Conservation (phyloP, 2,329 filamentous ascomycete genomes). For the Penicillium digitatum region DNA sequence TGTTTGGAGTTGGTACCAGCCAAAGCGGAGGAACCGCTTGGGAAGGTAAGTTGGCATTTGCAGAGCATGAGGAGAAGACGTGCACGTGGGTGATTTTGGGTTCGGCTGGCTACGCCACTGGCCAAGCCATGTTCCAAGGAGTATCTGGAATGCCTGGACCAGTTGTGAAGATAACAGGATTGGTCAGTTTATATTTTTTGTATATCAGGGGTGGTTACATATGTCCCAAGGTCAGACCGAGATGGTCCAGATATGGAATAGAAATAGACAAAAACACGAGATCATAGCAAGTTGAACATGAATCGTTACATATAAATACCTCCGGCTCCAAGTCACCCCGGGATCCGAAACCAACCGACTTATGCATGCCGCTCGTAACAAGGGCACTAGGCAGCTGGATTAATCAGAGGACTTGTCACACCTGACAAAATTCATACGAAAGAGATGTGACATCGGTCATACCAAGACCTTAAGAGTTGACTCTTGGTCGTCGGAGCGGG, state of each 20-base stretch:
- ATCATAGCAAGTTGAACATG: background rate
- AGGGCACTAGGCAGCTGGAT: slow-evolving; percentile 9
- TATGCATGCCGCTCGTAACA: slow-evolving; percentile 2
- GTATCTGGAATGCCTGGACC: slow-evolving; percentile 7
- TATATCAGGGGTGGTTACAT: background rate
- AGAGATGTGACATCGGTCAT: slow-evolving; percentile 5
- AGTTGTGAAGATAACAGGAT: background rate
- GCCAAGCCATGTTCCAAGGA: slow-evolving; percentile 1
- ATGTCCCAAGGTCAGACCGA: background rate
- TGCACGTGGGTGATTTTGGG: background rate
- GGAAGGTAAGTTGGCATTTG: background rate
- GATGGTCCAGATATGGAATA: background rate
- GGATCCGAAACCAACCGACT: slow-evolving; percentile 1
- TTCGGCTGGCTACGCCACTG: slow-evolving; percentile 1
- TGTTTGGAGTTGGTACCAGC: slow-evolving; percentile 62
- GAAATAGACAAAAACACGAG: background rate
- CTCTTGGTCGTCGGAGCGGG: slow-evolving; percentile 23
- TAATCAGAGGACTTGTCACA: background rate
- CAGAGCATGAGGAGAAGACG: background rate
- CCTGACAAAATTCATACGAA: background rate
- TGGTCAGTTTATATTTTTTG: background rate
- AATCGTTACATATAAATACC: background rate
- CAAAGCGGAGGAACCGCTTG: slow-evolving; percentile 15
- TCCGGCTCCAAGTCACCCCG: background rate
- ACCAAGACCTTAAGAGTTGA: slow-evolving; percentile 14